phyloP scores from a whole-genome alignment of 805 yeast genomes.

The Candida koratica region DNA sequence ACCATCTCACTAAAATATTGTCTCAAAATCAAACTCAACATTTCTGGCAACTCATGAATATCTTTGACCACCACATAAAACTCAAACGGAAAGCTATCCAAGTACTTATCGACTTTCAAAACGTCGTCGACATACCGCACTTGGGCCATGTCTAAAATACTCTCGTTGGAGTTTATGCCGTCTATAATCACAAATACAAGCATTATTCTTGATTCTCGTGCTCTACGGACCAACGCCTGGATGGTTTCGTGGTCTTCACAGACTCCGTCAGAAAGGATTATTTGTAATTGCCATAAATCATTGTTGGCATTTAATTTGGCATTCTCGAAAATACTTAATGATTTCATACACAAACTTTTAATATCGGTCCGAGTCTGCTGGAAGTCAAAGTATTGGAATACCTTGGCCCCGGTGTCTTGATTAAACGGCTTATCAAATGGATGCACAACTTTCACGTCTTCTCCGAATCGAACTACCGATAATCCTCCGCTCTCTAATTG shows the following conservation, averaged over 20 bases:
- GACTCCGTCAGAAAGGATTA: conserved; percentile 92
- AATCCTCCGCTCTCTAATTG: conserved; percentile 93
- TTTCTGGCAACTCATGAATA: conserved; percentile 84
- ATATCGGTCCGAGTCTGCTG: conserved; percentile 86
- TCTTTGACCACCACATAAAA: conserved; percentile 91
- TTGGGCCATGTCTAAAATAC: conserved; percentile 92
- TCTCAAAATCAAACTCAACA: conserved; percentile 82
- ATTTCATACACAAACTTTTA: conserved; percentile 62
- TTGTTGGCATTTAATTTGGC: conserved; percentile 43
- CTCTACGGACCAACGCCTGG: conserved; percentile 80
- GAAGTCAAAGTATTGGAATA: conserved; percentile 87
- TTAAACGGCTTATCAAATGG: conserved; percentile 80
- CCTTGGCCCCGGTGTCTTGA: conserved; percentile 75
- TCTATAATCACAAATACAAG: conserved; percentile 91
- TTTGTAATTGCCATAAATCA: conserved; percentile 91
- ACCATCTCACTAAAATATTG: conserved; percentile 79
- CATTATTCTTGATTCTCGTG: conserved; percentile 90
- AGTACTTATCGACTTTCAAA: conserved; percentile 74
- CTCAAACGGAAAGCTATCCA: conserved; percentile 95
- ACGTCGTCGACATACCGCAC: conserved; percentile 76
- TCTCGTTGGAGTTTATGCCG: conserved; percentile 78
- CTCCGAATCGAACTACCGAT: conserved; percentile 88
- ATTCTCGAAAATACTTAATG: conserved; percentile 68
- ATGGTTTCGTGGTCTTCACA: conserved; percentile 90
- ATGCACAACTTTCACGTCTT: conserved; percentile 76